These are phyloP conservation scores for Hevea brasiliensis DNA, from an alignment of 345 rosid species.

Conservation along the genomic window DNA sequence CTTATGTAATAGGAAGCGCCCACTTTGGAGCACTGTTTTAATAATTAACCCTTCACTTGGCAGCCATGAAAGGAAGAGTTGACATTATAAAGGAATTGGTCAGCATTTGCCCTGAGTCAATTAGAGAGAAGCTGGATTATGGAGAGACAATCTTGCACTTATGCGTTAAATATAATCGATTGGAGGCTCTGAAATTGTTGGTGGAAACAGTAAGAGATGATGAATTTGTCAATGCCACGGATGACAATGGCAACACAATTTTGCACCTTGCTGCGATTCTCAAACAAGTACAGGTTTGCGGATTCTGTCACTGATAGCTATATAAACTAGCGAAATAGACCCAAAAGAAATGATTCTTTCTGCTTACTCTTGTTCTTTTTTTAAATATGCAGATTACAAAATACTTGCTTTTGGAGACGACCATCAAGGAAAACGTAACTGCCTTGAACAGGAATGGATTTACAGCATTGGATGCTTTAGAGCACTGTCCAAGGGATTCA, in stretches of 20 bases:
- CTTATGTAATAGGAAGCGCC: no score
- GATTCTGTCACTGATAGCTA: background rate
- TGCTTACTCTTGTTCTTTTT: background rate
- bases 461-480: background rate
- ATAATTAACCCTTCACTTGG: no score
- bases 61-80: background rate
- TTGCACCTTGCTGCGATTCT: background rate
- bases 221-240: background rate
- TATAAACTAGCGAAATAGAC: no score
- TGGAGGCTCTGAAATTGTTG: background rate
- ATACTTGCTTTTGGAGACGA: background rate
- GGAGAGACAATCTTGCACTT: constrained; percentile 5
- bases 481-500: background rate
- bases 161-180: background rate
- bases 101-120: background rate
- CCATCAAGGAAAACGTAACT: background rate
- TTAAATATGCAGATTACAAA: background rate
- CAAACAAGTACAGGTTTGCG: background rate
- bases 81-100: background rate
- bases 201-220: background rate
- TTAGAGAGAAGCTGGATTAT: background rate
- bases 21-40: no score
- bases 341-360: no score
- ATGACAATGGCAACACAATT: background rate
- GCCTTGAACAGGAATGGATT: background rate